Base-by-base conservation (phyloP, 345 rosid genomes). In the Carallia brachiata region DNA sequence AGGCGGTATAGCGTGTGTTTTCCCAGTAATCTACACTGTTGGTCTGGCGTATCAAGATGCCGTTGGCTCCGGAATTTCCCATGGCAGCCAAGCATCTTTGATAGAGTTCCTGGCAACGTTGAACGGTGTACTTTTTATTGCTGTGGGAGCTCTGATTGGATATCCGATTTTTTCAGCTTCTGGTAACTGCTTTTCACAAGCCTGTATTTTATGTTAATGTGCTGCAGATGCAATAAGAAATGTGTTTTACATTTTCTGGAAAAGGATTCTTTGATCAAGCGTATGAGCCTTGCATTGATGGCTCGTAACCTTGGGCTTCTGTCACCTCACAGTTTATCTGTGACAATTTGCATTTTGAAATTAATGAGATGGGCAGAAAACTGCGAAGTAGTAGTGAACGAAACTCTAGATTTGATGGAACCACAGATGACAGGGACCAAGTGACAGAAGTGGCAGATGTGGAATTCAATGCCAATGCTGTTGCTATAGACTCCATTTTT, bases 141-240 rank as follows among this genome's bases (percentile, higher is more conserved):
- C 81, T 67, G 75, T 92, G 36, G 93, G 97, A 32, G 75, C 87
- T 19, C 71, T 90, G 52, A 68, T 87, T 59, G 97, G 99, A 70
- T 90, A 78, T 73, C 96, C 97, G 0, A 70, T 95, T 78, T 86
- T 88, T 63, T 88, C 93, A 40, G 82, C 97, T 66, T 89, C 97
- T 39, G 96, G 98, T 93, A 81, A 70, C 40, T 16, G 4, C 59
- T 76, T 65, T 32, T 58, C 9, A 55, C 31, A 6, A 1, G 23
- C 62, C 8, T 53, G 40, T 17, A 36, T 44, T 66, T 57, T 66
- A 9, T 23, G 23, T 23, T 23, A 48, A 15, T 52, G 4, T 39
- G 62, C 47, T 50, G 18, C n/a, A 36, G 54, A 47, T 52, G 16
- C 4, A 7, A 12, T 23, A 15, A 47, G 18, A 52, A 40, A 48